A percentile compares a stretch with the other conserved stretches of the same genome.
These are phyloP conservation scores for Penicillium egyptiacum DNA, from an alignment of 495 filamentous ascomycete genomes.

Conservation along the genomic window DNA sequence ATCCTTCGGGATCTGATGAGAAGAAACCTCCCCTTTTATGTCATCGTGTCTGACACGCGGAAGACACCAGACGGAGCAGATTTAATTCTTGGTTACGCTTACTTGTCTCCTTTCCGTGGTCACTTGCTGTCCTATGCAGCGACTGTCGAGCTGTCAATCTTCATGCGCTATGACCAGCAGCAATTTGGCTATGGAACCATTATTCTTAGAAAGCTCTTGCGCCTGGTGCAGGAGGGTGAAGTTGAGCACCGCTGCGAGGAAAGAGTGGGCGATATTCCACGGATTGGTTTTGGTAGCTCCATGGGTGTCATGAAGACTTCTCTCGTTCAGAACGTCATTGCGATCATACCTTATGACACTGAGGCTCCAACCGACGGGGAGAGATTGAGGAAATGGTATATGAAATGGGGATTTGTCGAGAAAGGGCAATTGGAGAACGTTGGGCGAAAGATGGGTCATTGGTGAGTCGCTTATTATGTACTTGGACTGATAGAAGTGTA, in stretches of 20 bases:
- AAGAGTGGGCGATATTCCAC: neutral
- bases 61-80: constrained; percentile 9
- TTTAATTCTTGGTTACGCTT: constrained; percentile 31
- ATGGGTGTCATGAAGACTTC: neutral
- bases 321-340: constrained; percentile 29
- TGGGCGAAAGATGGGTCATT: constrained; percentile 24
- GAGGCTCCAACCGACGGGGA: constrained; percentile 24
- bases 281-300: neutral
- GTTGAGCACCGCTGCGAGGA: constrained; percentile 15
- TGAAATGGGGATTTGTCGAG: constrained; percentile 27
- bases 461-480: constrained; percentile 7
- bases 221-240: neutral
- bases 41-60: constrained; percentile 19
- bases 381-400: constrained; percentile 26
- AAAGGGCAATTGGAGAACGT: constrained; percentile 28
- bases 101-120: constrained; percentile 28
- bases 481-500: neutral
- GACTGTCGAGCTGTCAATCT: constrained; percentile 33
- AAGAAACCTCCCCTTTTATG: constrained; percentile 29
- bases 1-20: constrained; percentile 20
- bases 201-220: constrained; percentile 21
- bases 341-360: constrained; percentile 31
- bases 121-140: constrained; percentile 30
- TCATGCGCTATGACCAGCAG: constrained; percentile 27
- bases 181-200: constrained; percentile 18